Base-by-base conservation (phyloP, 805 yeast species). In the Jamesozyma lodderae region DNA sequence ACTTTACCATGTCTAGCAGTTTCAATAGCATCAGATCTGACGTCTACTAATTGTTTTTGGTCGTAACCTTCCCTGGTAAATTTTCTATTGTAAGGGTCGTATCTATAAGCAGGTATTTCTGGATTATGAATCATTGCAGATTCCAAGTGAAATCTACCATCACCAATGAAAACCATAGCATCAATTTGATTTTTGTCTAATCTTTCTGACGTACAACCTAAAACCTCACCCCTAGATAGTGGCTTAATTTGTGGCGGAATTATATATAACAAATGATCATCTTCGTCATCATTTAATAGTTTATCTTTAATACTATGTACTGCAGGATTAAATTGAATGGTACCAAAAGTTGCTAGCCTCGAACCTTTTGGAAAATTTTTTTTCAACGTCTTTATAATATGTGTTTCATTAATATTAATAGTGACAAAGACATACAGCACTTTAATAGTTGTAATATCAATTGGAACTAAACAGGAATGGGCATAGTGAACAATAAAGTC, bases 111-210 rank as follows among this genome's bases (percentile, higher is more conserved):
- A 0, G 94, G 94, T 14, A 90, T 72, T 4, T 75, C 75, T 0
- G 98, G 98, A 55, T 92, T 92, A 60, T 88, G 97, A 40, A 92
- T 92, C 97, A 92, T 90, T 5, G 96, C 86, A 36, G 90, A 77
- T 57, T 92, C 98, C 31, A 92, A 66, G 60, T 92, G 98, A 63
- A 92, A 92, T 36, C 98, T 66, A 11, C 98, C 98, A 61, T 92
- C 98, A 24, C 98, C 98, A 17, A 92, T 69, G 53, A 90, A 92
- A 3, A 92, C 72, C 81, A 88, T 85, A 0, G 88, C 94, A 50
- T 78, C 77, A 24, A 73, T 70, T 31, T 77, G 79, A 4, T 69
- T 68, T 17, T 71, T 67, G 46, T 79, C 79, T 30, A 92, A 62
- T 43, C 83, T 66, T 19, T 95, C 90, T 1, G 96, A 86, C 0